Evolutionary conservation across 192 early-diverging fungal genomes (phyloP), one percentile per base, ranked within the genome.

Genomic region (Lunasporangiospora selenospora): DNA sequence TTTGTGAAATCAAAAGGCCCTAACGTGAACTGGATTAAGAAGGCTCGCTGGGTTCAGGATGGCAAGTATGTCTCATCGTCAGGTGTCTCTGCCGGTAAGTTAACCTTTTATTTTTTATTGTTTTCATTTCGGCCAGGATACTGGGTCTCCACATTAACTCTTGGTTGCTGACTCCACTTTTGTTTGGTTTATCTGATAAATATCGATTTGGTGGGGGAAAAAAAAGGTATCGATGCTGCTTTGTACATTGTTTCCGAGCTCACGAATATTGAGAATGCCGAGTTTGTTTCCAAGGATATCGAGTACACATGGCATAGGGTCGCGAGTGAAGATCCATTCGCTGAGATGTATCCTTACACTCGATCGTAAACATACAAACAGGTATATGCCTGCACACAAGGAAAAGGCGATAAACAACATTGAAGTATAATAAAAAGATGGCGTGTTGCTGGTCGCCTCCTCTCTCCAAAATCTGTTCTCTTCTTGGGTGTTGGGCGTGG

Each of bases 31-130:
- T 85, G 82, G 81, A 45, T 84, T 23, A 75, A 69, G 19, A 75
- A 61, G 8, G 83, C 82, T 21, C 70, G 83, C 29, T 85, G 75
- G 77, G 80, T 85, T 4, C 54, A 75, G 19, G 84, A 85, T 65
- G 80, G 73, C 21, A 82, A 81, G 16, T 73, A 36, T 37, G 75
- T 66, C 13, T 59, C 77, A 12, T 77, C 78, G 2, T 75, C 69
- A 15, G 80, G 80, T 23, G 75, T 80, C n/a, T 75, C 75, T 44
- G 78, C 78, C 11, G 78, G 78, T 54, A 58, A 58, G 58, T 4
- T 31, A 43, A 32, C 21, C 16, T 23, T 15, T 11, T 18, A 31
- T 13, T 18, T 41, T 10, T n/a, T n/a, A n/a, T n/a, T n/a, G n/a
- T n/a, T n/a, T n/a, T n/a, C n/a, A n/a, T n/a, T n/a, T n/a, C n/a